Evolutionary conservation across 441 rosid genomes (phyloP).

Genomic region (Populus trichocarpa): DNA sequence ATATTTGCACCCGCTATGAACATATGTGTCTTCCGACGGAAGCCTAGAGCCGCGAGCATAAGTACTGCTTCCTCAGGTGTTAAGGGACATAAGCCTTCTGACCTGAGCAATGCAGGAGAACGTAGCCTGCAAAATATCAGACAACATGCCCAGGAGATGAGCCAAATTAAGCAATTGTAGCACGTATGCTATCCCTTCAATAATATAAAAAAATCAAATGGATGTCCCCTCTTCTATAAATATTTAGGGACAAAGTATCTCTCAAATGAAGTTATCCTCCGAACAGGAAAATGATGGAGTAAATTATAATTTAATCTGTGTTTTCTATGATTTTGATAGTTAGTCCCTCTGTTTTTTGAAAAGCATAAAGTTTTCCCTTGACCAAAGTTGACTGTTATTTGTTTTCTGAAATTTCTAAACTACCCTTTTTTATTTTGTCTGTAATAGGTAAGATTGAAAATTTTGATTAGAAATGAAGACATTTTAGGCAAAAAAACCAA

Average conservation of each 20-base stretch:
- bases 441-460: too few species aligned
- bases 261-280: neutral
- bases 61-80: conserved; percentile 96
- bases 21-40: conserved; percentile 68
- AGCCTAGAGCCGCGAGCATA: conserved; percentile 95
- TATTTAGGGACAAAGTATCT: neutral
- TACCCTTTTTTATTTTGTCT: too few species aligned
- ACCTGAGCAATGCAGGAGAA: conserved; percentile 62
- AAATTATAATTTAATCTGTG: too few species aligned
- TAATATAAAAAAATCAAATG: neutral
- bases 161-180: neutral
- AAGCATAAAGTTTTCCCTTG: too few species aligned
- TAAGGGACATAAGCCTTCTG: conserved; percentile 90
- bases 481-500: too few species aligned
- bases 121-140: conserved; percentile 57
- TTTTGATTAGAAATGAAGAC: too few species aligned
- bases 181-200: neutral
- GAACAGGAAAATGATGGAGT: neutral
- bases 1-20: conserved; percentile 91
- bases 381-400: too few species aligned
- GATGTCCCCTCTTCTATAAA: neutral
- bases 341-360: too few species aligned
- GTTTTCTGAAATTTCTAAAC: too few species aligned
- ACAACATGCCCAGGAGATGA: conserved; percentile 1
- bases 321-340: too few species aligned